Conservation (phyloP, 139 green algal genomes). For the Pseudopediastrum boryanum region DNA sequence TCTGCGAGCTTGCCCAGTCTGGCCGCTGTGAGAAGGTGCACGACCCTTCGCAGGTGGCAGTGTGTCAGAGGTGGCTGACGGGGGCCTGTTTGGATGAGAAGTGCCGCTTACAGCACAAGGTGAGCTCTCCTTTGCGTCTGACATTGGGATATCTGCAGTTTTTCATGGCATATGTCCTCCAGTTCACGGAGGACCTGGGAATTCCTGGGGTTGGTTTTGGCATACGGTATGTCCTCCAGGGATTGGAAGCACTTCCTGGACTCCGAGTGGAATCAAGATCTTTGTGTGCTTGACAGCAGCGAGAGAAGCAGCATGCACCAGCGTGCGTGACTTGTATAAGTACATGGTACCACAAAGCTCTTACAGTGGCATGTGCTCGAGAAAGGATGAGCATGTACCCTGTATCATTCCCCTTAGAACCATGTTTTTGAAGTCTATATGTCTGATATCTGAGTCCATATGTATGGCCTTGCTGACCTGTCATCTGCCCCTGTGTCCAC, state of each 20-base stretch:
- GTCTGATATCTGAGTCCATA: neutral
- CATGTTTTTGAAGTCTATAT: neutral
- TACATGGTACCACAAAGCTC: neutral
- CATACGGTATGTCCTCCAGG: neutral
- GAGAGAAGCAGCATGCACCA: neutral
- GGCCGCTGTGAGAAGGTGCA: conserved; percentile 50
- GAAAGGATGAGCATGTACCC: neutral
- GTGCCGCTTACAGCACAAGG: conserved; percentile 67
- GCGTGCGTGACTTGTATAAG: too few relatives aligned
- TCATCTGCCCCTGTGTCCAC: neutral
- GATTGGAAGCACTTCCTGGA: neutral
- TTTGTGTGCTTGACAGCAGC: neutral
- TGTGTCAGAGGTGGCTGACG: conserved; percentile 71
- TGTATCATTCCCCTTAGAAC: neutral
- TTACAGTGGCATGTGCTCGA: neutral
- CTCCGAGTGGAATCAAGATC: neutral
- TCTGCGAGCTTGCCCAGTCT: conserved; percentile 21
- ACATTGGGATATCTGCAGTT: neutral
- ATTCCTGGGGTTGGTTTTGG: neutral
- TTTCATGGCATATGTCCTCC: neutral
- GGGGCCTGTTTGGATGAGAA: conserved; percentile 47
- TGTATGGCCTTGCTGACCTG: neutral
- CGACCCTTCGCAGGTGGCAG: conserved; percentile 63
- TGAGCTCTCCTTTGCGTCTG: neutral
- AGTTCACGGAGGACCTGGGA: neutral